Evolutionary conservation across 2,329 filamentous ascomycete genomes (phyloP), one percentile per base, ranked within the genome.

Genomic region (Mycosphaerella arachidis): DNA sequence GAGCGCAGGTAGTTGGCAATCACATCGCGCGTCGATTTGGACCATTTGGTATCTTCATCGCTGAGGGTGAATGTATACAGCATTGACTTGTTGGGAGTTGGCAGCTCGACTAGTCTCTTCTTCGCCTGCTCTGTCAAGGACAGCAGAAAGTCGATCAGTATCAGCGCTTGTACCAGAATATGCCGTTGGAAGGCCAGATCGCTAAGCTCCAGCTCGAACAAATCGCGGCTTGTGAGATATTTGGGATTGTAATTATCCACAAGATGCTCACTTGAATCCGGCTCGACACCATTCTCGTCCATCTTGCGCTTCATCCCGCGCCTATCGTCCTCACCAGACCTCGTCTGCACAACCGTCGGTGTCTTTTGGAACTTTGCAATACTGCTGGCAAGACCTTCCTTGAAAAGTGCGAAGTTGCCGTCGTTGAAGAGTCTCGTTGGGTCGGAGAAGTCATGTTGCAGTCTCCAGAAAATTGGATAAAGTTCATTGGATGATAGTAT

Each of bases 191-290:
- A 97, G 6, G 93, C 93, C 45, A 96, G 82, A 75, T 99, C 94
- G 74, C 91, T 92, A 63, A 97, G 88, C 89, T 99, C 94, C 50
- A 99, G 84, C 69, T 95, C 91, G 74, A 99, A 99, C 1, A 99
- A 81, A 73, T 99, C 95, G 65, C 89, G 85, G 74, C 92, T 97
- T n/a, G 94, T 99, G 18, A 99, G 83, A 73, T 99, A 99, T 72
- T 97, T 99, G 1, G 95, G 93, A 70, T 99, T 99, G 77, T 96
- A 97, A 27, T 85, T 87, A 70, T 86, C 86, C 57, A 85, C 83
- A 53, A 84, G 80, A 7, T 84, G 84, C 55, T 85, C 81, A 48
- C 83, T 64, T 30, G 63, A 57, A 35, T 52, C 56, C n/a, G 40
- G 53, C 1, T 43, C 29, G 9, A 29, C 29, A 16, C 56, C 57